Base-by-base conservation (phyloP, 2,329 filamentous ascomycete species). In the Calonectria pauciramosa region DNA sequence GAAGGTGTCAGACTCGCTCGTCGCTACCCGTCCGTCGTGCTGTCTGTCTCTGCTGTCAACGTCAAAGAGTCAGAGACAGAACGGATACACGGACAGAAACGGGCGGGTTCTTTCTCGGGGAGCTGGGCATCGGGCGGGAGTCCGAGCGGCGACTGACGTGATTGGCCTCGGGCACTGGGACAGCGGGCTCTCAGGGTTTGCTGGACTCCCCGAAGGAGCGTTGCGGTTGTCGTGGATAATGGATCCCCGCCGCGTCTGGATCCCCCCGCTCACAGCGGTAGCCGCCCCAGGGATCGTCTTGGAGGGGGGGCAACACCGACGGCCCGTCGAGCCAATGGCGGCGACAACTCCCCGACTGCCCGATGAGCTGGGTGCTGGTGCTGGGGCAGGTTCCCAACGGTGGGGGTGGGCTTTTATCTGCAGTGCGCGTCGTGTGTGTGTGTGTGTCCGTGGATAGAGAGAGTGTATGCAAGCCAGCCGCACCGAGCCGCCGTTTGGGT, bases 391-490 rank as follows among this genome's bases (percentile, higher is more conserved):
- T n/a, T 23, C 52, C 30, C 30, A 56, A 28, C 28, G 30, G 30
- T 18, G 54, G 10, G n/a, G 54, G 54, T 34, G 54, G n/a, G 30
- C 20, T 32, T 1, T 4, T 14, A n/a, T 41, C 54, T 36, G 32
- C 10, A 59, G 54, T 14, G 34, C 54, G 34, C 16, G n/a, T n/a
- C n/a, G n/a, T n/a, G n/a, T 13, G 54, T 38, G 54, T 36, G 32
- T 18, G 32, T 23, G 36, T 38, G 36, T 32, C 30, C 14, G 38
- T 20, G 4, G 38, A 20, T 32, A 8, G 32, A 9, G 34, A 6
- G 18, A 3, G 11, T 26, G 56, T 54, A 70, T 64, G 68, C 56
- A 70, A 49, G 68, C 56, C 68, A 60, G 59, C 68, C 68, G 68
- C 59, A 32, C 68, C 68, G 68, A 71, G 68, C 68, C 68, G 59